Evolutionary conservation across 805 yeast genomes (phyloP).

Genomic region (Candida anglica): DNA sequence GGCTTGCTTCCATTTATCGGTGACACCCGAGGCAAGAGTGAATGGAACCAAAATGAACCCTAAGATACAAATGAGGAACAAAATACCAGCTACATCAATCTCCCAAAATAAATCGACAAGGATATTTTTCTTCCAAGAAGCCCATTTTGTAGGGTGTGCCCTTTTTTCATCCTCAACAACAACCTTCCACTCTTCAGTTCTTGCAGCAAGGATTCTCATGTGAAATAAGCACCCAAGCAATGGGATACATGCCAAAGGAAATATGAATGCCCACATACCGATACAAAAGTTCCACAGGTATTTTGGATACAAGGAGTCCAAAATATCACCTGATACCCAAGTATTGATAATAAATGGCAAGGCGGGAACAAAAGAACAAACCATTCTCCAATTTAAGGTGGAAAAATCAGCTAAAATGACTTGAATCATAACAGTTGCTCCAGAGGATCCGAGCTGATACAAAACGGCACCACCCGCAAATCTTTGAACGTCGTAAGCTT

Average conservation of each 20-base stretch:
- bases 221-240: constrained; percentile 49
- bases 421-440: constrained; percentile 53
- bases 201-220: constrained; percentile 53
- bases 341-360: constrained; percentile 73
- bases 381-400: constrained; percentile 65
- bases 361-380: constrained; percentile 61
- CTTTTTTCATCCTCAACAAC: constrained; percentile 25
- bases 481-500: too few species aligned
- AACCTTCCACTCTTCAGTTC: constrained; percentile 44
- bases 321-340: constrained; percentile 70
- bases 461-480: constrained; percentile 60
- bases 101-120: constrained; percentile 19
- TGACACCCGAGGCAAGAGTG: constrained; percentile 23
- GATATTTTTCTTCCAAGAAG: constrained; percentile 21
- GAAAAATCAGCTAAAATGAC: constrained; percentile 65
- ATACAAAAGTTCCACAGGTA: constrained; percentile 67
- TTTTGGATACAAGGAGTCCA: constrained; percentile 31
- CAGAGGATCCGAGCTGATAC: constrained; percentile 53
- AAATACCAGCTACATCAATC: constrained; percentile 31
- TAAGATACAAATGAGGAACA: constrained; percentile 28
- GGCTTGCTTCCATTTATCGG: constrained; percentile 11
- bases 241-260: constrained; percentile 63
- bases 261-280: constrained; percentile 77
- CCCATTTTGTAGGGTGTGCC: too few species aligned
- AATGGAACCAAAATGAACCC: constrained; percentile 34